These are phyloP conservation scores for Paecilomyces variotii DNA, from an alignment of 2,329 filamentous ascomycete genomes.

Conservation along the genomic window DNA sequence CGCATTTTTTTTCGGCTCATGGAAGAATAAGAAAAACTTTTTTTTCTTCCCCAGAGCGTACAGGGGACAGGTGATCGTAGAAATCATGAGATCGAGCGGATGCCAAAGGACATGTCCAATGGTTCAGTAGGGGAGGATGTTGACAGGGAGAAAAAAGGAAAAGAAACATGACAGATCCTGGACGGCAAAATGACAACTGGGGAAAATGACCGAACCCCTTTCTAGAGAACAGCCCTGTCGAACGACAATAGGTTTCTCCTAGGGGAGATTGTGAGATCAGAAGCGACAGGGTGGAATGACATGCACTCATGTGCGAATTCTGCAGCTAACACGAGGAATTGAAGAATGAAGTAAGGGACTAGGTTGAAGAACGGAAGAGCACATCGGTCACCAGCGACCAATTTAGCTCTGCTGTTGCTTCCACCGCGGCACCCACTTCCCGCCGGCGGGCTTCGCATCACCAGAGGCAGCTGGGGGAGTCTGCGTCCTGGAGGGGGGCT, in stretches of 20 bases:
- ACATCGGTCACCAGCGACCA: background rate
- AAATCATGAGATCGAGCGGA: background rate
- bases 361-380: background rate
- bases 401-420: slow-evolving; percentile 28
- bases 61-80: background rate
- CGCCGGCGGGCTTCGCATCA: slow-evolving; percentile 18
- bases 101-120: background rate
- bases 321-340: background rate
- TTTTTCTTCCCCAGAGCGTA: background rate
- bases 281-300: background rate
- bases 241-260: background rate
- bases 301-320: background rate
- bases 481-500: slow-evolving; percentile 13
- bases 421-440: slow-evolving; percentile 31
- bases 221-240: background rate
- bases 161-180: background rate
- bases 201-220: background rate
- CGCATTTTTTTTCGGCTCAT: background rate
- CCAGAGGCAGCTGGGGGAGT: slow-evolving; percentile 15
- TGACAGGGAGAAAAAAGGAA: background rate
- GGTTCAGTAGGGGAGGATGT: background rate
- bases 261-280: background rate
- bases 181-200: background rate
- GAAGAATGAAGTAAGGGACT: background rate
- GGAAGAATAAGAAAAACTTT: background rate